Evolutionary conservation across 73 alveolate species (phyloP), one percentile per base, ranked within the genome.

Genomic region (Blepharisma stoltei): DNA sequence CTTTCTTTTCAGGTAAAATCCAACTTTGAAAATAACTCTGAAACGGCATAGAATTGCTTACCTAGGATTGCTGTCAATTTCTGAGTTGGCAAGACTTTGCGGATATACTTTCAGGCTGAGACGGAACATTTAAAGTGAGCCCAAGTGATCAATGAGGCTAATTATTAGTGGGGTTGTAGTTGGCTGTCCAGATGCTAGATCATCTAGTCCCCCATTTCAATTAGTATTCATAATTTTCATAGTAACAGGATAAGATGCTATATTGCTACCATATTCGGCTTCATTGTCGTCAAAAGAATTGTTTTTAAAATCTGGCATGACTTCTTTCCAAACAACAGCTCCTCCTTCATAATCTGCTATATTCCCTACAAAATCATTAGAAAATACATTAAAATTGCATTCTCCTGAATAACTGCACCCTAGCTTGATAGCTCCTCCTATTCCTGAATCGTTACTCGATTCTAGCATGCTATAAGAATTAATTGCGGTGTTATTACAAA

Each of bases 341-440:
- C 73, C 73, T 14, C 73, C 73, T 60, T 60, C 48, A 8, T 25
- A 8, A 8, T 50, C 65, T 14, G 65, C 65, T 50, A 14, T 50
- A 50, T 50, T 50, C 2, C 21, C 21, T 14, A 18, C n/a, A 50
- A 50, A 14, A 50, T 14, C 4, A 18, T 18, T 50, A 14, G n/a
- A 11, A 14, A 11, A 11, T 4, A 18, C 21, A 50, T 50, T 50
- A 50, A 1, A 50, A 14, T 18, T 18, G 21, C 65, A 50, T 14
- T 11, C 65, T 50, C 4, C 65, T 14, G 27, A 50, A 50, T 50
- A 11, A 4, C n/a, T 11, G 21, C n/a, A 11, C 6, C 21, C 27
- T 50, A 50, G 21, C 2, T 14, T 14, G 5, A 50, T 14, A 50
- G 65, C 65, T 50, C 65, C 65, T 14, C 65, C 65, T 11, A 14